phyloP scores from a whole-genome alignment of 768 basidiomycete genomes.

The Pulveroboletus ravenelii region DNA sequence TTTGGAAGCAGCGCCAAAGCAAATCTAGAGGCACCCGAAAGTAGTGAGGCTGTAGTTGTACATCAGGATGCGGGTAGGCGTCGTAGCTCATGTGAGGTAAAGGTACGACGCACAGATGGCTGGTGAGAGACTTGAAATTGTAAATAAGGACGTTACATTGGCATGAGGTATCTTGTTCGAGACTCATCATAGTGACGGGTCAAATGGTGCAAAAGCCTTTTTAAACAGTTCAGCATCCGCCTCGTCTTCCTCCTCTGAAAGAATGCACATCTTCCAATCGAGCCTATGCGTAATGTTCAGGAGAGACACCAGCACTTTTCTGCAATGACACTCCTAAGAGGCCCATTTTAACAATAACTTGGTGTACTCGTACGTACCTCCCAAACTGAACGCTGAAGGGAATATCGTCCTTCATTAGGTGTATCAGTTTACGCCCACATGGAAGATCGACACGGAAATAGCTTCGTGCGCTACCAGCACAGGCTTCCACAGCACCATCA shows the following conservation, averaged over 20 bases:
- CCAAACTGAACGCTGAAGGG: slow-evolving; percentile 93
- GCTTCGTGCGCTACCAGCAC: slow-evolving; percentile 50
- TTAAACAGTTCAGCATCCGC: slow-evolving; percentile 84
- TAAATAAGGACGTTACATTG: background rate
- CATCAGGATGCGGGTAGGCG: too few species aligned
- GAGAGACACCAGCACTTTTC: slow-evolving; percentile 77
- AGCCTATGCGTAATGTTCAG: slow-evolving; percentile 70
- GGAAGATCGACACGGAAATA: slow-evolving; percentile 94
- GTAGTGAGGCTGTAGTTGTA: too few species aligned
- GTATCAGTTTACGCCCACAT: slow-evolving; percentile 78
- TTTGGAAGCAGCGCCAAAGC: slow-evolving; percentile 33
- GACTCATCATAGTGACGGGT: slow-evolving; percentile 40
- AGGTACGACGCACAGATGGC: background rate
- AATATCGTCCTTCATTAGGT: slow-evolving; percentile 70
- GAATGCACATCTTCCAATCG: slow-evolving; percentile 89
- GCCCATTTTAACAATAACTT: background rate
- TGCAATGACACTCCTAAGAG: slow-evolving; percentile 30
- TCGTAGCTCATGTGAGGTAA: too few species aligned
- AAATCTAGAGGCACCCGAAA: slow-evolving; percentile 16
- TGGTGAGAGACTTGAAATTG: background rate
- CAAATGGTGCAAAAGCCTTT: slow-evolving; percentile 70
- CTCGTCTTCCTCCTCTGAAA: slow-evolving; percentile 81
- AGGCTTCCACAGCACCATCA: slow-evolving; percentile 52
- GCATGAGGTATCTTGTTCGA: background rate
- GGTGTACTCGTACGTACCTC: slow-evolving; percentile 46